A percentile compares a stretch with the other conserved stretches of the same genome.
phyloP scores from a whole-genome alignment of 2,329 filamentous ascomycete species.

The Fusarium sp. region DNA sequence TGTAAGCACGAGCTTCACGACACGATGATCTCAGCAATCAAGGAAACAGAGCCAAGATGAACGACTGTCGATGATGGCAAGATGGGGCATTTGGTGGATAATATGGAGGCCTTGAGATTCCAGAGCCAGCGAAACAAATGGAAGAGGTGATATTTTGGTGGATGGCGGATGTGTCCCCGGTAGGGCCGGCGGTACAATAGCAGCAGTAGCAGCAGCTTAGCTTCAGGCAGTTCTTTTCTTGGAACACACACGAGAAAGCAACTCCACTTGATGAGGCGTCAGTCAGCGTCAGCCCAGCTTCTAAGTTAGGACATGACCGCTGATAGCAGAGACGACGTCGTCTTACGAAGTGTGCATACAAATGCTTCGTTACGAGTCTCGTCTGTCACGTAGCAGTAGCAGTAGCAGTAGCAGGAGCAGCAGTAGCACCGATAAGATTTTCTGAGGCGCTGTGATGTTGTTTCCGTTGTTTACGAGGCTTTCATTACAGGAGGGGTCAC shows the following conservation, averaged over 20 bases:
- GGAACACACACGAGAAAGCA: constrained; percentile 27
- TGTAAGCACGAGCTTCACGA: too few relatives aligned
- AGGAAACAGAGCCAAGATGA: neutral
- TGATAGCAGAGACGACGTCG: constrained; percentile 25
- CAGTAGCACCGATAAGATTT: neutral
- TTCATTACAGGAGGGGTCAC: neutral
- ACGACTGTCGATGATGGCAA: constrained; percentile 17
- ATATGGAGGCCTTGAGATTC: constrained; percentile 15
- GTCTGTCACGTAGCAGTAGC: neutral
- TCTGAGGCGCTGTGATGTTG: neutral
- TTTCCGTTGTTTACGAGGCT: neutral
- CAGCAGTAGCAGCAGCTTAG: neutral
- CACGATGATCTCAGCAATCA: neutral
- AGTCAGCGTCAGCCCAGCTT: constrained; percentile 31
- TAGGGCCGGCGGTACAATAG: constrained; percentile 15
- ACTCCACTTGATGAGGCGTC: constrained; percentile 23
- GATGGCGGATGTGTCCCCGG: constrained; percentile 30
- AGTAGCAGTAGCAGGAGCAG: neutral
- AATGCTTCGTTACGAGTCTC: constrained; percentile 1
- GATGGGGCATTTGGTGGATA: constrained; percentile 29
- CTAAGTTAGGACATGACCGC: constrained; percentile 14
- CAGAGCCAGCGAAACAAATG: constrained; percentile 27
- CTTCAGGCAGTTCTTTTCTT: constrained; percentile 29
- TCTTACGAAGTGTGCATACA: constrained; percentile 25
- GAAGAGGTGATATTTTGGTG: constrained; percentile 27